A percentile compares a stretch with the other conserved stretches of the same genome.
phyloP scores from a whole-genome alignment of 1,284 basidiomycete genomes.

The Chondrostereum purpureum region DNA sequence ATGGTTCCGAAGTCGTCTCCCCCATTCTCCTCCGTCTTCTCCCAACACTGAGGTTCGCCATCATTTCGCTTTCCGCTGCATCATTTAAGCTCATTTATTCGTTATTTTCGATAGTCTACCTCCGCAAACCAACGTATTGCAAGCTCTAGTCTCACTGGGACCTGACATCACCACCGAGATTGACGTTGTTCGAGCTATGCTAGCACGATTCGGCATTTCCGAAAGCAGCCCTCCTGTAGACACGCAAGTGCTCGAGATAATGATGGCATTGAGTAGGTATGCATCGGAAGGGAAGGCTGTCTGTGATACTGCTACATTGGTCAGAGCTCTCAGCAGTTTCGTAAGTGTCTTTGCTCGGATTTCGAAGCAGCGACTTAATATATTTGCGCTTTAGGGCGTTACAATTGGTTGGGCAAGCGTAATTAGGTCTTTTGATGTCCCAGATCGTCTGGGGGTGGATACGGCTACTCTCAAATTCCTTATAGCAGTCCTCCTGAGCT shows the following conservation, averaged over 20 bases:
- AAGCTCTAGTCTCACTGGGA: slow-evolving; percentile 68
- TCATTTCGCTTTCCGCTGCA: slow-evolving; percentile 10
- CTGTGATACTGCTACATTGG: slow-evolving; percentile 73
- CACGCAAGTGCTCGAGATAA: slow-evolving; percentile 60
- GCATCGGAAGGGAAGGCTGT: slow-evolving; percentile 64
- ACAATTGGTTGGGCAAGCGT: slow-evolving; percentile 75
- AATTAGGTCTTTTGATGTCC: slow-evolving; percentile 73
- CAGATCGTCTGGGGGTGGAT: slow-evolving; percentile 74
- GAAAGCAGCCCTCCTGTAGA: slow-evolving; percentile 65
- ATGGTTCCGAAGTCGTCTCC: slow-evolving; percentile 49
- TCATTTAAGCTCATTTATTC: slow-evolving; percentile 14
- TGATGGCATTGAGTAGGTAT: slow-evolving; percentile 56
- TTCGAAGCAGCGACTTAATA: slow-evolving; percentile 14
- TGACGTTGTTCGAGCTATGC: slow-evolving; percentile 60
- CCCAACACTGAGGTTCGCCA: slow-evolving; percentile 53
- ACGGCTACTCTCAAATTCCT: slow-evolving; percentile 77
- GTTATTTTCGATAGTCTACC: slow-evolving; percentile 43
- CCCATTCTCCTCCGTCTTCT: slow-evolving; percentile 47
- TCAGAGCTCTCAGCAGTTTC: slow-evolving; percentile 61
- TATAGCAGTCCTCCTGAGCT: slow-evolving; percentile 72
- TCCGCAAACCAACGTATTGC: slow-evolving; percentile 59
- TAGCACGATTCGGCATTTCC: slow-evolving; percentile 67
- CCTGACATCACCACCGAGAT: slow-evolving; percentile 69
- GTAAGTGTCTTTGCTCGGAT: slow-evolving; percentile 36
- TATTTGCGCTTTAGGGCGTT: slow-evolving; percentile 41